A percentile compares a stretch with the other conserved stretches of the same genome.
Conservation (phyloP, 73 alveolate species). For the Uronychia binucleata region DNA sequence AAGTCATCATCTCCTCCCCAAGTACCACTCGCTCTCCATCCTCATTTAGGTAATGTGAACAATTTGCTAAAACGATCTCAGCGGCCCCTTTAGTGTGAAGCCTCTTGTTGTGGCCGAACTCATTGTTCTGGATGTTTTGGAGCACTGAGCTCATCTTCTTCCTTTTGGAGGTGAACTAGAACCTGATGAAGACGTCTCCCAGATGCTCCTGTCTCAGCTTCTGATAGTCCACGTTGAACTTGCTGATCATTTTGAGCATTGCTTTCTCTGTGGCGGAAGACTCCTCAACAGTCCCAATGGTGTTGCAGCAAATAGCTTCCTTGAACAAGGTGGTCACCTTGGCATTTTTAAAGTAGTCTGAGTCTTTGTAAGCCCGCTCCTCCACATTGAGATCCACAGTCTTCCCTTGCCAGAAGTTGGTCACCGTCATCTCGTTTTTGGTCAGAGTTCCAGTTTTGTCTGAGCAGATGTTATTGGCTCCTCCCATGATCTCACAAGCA, state of each 20-base stretch:
- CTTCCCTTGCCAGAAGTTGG: slow-evolving; percentile 58
- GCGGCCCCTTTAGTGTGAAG: slow-evolving; percentile 68
- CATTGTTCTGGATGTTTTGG: slow-evolving; percentile 33
- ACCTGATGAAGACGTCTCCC: slow-evolving; percentile 47
- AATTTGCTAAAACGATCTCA: slow-evolving; percentile 48
- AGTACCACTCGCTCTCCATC: slow-evolving; percentile 35
- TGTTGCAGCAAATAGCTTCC: slow-evolving; percentile 55
- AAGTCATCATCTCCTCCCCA: background rate
- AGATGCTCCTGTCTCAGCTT: slow-evolving; percentile 41
- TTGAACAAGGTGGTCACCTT: slow-evolving; percentile 12
- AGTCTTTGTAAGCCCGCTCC: slow-evolving; percentile 12
- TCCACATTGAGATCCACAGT: slow-evolving; percentile 31
- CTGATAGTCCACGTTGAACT: slow-evolving; percentile 37
- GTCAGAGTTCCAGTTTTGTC: slow-evolving; percentile 97
- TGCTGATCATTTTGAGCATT: slow-evolving; percentile 52
- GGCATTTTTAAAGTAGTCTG: slow-evolving; percentile 33
- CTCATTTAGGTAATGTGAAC: slow-evolving; percentile 20
- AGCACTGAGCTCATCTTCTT: slow-evolving; percentile 91
- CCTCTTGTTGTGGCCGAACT: slow-evolving; percentile 18
- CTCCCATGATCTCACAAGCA: slow-evolving; percentile 96
- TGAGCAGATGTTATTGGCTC: slow-evolving; percentile 89
- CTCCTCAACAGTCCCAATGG: slow-evolving; percentile 41
- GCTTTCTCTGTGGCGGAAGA: slow-evolving; percentile 64
- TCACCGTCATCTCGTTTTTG: slow-evolving; percentile 85
- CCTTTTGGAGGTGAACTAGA: slow-evolving; percentile 90